Evolutionary conservation across 495 filamentous ascomycete genomes (phyloP), one percentile per base, ranked within the genome.

Genomic region (Podospora conica): DNA sequence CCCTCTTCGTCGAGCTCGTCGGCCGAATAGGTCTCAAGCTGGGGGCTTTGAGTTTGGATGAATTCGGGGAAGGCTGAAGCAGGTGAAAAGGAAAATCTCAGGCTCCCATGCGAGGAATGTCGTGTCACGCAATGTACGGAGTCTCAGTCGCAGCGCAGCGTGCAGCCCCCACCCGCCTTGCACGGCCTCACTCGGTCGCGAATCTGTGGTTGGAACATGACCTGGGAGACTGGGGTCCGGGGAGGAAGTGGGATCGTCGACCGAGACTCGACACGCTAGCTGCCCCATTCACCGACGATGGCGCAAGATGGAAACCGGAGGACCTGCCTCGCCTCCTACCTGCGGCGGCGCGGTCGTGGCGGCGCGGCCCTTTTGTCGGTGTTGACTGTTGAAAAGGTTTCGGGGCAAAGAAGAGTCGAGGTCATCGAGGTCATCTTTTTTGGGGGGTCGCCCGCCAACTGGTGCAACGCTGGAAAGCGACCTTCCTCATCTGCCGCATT

Each of bases 401-500:
- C n/a, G n/a, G n/a, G 57, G 57, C 15, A 24, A 29, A 25, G 22
- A 59, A 25, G 21, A n/a, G 9, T 7, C 20, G 54, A 56, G 9
- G 54, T 20, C 54, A 11, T 56, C n/a, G n/a, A n/a, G 25, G 15
- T 56, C 21, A 56, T 25, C 24, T 23, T 56, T 56, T 9, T n/a
- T 8, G 21, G 7, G n/a, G n/a, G n/a, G n/a, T n/a, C 33, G 15
- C 33, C 33, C 33, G 33, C 33, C 33, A 48, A 48, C 40, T 18
- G 40, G 18, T 48, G 40, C 40, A 48, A 48, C 40, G 40, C 40
- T 48, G 40, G 28, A 55, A 31, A 64, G 53, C 54, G 31, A 64
- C 63, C 63, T 64, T 64, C 63, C 63, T 48, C 63, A 64, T 64
- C 63, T 64, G 63, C 63, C 63, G 63, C 28, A 12, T 28, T 23